These are phyloP conservation scores for Pyricularia grisea DNA, from an alignment of 2,329 filamentous ascomycete genomes.

Conservation along the genomic window DNA sequence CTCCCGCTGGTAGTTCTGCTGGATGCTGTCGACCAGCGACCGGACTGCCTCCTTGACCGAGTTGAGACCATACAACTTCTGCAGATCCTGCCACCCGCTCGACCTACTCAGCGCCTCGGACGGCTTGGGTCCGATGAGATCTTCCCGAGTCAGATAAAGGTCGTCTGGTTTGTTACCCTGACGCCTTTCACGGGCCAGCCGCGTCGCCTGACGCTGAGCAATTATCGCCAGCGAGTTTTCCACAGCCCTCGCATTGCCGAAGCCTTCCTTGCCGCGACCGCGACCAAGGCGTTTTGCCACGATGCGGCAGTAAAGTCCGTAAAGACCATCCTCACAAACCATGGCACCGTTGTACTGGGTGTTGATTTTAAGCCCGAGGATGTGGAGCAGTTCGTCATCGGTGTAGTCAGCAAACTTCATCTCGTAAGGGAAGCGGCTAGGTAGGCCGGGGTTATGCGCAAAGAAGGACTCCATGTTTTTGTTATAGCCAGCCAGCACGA, in stretches of 20 bases:
- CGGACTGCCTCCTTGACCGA: conserved; percentile 54
- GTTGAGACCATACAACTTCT: conserved; percentile 46
- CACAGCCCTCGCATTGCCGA: conserved; percentile 63
- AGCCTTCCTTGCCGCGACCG: conserved; percentile 54
- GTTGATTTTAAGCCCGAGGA: conserved; percentile 46
- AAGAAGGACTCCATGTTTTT: conserved; percentile 73
- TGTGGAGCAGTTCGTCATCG: conserved; percentile 53
- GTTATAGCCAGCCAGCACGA: conserved; percentile 64
- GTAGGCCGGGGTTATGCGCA: conserved; percentile 61
- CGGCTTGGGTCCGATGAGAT: conserved; percentile 64
- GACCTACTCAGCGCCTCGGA: conserved; percentile 38
- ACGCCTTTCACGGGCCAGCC: conserved; percentile 39
- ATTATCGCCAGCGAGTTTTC: conserved; percentile 52
- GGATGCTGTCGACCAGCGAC: conserved; percentile 49
- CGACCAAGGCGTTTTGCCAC: conserved; percentile 50
- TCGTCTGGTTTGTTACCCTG: conserved; percentile 36
- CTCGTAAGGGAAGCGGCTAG: conserved; percentile 56
- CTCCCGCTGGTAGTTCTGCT: conserved; percentile 57
- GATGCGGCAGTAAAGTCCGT: conserved; percentile 56
- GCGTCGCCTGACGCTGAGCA: conserved; percentile 44
- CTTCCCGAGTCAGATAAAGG: conserved; percentile 51
- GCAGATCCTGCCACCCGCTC: conserved; percentile 47
- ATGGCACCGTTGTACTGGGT: conserved; percentile 45
- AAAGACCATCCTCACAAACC: conserved; percentile 45
- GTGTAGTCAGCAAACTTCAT: conserved; percentile 62